Conservation (phyloP, 164 flowering plant genomes). For the Protea cynaroides region DNA sequence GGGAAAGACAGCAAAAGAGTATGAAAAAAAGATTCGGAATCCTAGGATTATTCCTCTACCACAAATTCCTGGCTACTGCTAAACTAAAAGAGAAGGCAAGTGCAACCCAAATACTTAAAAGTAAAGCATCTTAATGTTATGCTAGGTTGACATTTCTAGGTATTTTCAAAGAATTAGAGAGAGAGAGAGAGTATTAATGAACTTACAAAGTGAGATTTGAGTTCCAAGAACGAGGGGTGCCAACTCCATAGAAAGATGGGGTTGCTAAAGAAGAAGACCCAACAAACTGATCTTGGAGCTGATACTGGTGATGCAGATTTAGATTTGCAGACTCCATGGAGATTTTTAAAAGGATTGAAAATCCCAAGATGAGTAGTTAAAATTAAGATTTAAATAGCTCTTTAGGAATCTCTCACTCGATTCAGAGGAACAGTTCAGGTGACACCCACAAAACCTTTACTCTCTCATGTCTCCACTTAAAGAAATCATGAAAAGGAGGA, state of each 20-base stretch:
- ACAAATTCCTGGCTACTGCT: neutral
- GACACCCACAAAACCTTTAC: slow-evolving; percentile 60
- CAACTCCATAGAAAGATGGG: slow-evolving; percentile 39
- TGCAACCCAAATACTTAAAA: slow-evolving; percentile 7
- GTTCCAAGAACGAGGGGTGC: slow-evolving; percentile 39
- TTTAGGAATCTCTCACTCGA: slow-evolving; percentile 39
- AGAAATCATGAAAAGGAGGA: slow-evolving; percentile 46
- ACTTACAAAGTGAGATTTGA: slow-evolving; percentile 55
- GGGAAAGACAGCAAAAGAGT: neutral
- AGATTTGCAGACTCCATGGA: slow-evolving; percentile 78
- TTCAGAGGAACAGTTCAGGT: slow-evolving; percentile 47
- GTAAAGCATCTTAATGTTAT: slow-evolving; percentile 4
- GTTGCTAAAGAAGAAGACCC: slow-evolving; percentile 38
- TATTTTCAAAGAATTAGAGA: neutral
- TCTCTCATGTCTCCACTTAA: slow-evolving; percentile 42
- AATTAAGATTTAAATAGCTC: slow-evolving; percentile 20
- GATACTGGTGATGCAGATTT: slow-evolving; percentile 52
- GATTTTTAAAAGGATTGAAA: slow-evolving; percentile 40
- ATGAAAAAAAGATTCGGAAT: slow-evolving; percentile 4
- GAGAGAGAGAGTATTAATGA: no score
- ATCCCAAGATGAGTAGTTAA: slow-evolving; percentile 58
- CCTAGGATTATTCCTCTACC: slow-evolving; percentile 6
- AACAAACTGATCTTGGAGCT: slow-evolving; percentile 43
- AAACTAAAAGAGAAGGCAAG: neutral
- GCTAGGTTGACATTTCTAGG: neutral